Evolutionary conservation across 495 filamentous ascomycete species (phyloP).

Genomic region (Aspergillus affinis): DNA sequence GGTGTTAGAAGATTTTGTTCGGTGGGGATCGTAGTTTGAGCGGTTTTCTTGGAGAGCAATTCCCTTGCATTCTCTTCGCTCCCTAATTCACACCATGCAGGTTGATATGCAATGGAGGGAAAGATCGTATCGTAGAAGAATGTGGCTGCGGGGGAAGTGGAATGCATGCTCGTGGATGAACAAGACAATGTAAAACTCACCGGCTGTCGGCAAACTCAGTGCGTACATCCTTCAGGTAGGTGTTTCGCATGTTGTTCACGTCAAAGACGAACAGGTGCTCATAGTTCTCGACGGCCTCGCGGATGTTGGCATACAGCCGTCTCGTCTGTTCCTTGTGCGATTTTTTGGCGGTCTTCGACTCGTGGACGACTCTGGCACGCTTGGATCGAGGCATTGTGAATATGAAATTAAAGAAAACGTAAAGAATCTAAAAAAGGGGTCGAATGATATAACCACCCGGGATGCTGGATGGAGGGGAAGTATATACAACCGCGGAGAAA

Average conservation of each 20-base stretch:
- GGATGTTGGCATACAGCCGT: conserved; percentile 83
- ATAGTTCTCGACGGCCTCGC: conserved; percentile 80
- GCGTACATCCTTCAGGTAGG: conserved; percentile 89
- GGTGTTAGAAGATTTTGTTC: conserved; percentile 6
- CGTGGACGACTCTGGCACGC: conserved; percentile 80
- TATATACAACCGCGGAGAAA: conserved; percentile 18
- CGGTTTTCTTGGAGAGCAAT: too few relatives aligned
- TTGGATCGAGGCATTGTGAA: conserved; percentile 92
- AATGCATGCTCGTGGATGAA: too few relatives aligned
- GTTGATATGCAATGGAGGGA: not conserved
- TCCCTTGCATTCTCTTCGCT: not conserved
- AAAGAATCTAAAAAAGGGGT: not conserved
- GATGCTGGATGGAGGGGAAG: not conserved
- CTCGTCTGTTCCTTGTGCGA: conserved; percentile 83
- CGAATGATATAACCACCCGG: not conserved
- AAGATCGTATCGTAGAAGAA: not conserved
- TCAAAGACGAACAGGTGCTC: conserved; percentile 89
- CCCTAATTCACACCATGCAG: not conserved
- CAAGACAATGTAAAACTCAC: conserved; percentile 46
- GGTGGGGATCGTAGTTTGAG: not conserved
- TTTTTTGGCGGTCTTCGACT: conserved; percentile 90
- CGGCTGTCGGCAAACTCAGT: conserved; percentile 80
- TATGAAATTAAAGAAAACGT: not conserved
- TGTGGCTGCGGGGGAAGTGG: not conserved
- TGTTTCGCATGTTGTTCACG: conserved; percentile 98